phyloP scores from a whole-genome alignment of 371 early-diverging fungal genomes.

The Lichtheimia ornata region DNA sequence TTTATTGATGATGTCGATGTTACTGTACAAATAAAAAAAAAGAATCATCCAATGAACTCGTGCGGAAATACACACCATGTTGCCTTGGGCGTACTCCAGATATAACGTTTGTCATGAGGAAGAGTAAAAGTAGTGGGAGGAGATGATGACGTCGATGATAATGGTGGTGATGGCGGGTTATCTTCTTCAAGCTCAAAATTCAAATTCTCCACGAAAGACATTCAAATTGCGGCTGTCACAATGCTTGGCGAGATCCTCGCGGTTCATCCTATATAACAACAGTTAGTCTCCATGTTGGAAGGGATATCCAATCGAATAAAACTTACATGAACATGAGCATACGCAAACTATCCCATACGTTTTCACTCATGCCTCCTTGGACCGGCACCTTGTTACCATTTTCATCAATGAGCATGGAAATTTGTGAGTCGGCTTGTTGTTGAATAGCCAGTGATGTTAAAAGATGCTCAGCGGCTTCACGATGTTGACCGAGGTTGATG shows the following conservation, averaged over 20 bases:
- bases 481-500: slow-evolving; percentile 85
- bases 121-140: not conserved
- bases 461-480: slow-evolving; percentile 92
- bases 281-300: not conserved
- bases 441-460: slow-evolving; percentile 85
- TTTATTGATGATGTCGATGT: not conserved
- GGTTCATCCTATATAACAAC: slow-evolving; percentile 50
- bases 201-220: slow-evolving; percentile 79
- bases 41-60: slow-evolving; percentile 12
- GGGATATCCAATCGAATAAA: not conserved
- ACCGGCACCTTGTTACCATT: slow-evolving; percentile 32
- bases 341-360: slow-evolving; percentile 87
- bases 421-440: slow-evolving; percentile 48
- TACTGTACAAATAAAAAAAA: slow-evolving; percentile 9
- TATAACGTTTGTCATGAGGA: not conserved
- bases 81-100: slow-evolving; percentile 18
- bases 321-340: slow-evolving; percentile 77
- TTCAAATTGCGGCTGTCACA: slow-evolving; percentile 74
- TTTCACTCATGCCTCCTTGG: slow-evolving; percentile 66
- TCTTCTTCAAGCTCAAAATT: slow-evolving; percentile 62
- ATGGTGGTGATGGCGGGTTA: not conserved
- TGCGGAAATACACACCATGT: slow-evolving; percentile 23
- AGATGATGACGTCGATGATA: not conserved
- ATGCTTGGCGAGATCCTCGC: slow-evolving; percentile 73
- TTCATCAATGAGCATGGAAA: slow-evolving; percentile 25